Evolutionary conservation across 2,329 filamentous ascomycete species (phyloP).

Genomic region (Emericellopsis atlantica): DNA sequence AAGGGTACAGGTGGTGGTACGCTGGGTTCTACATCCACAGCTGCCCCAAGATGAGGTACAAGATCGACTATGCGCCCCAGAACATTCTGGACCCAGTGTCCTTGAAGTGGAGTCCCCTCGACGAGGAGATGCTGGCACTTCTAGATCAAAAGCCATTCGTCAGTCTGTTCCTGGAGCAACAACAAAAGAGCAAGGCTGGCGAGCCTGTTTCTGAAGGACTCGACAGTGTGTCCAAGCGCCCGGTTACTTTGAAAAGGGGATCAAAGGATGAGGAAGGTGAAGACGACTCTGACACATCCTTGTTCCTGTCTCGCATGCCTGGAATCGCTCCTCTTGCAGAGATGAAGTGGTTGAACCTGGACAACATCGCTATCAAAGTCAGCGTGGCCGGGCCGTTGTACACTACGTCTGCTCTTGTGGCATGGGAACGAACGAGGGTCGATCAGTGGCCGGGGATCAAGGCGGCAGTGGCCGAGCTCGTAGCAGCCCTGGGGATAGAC

Average conservation of each 20-base stretch:
- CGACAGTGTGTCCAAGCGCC: no score
- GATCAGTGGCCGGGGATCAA: constrained; percentile 40
- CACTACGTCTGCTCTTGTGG: constrained; percentile 36
- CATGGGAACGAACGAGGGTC: constrained; percentile 44
- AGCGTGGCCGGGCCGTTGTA: constrained; percentile 23
- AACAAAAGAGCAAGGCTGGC: background rate
- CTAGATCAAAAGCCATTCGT: constrained; percentile 45
- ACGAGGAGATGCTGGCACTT: constrained; percentile 32
- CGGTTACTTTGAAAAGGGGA: no score
- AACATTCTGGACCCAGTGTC: constrained; percentile 59
- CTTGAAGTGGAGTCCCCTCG: constrained; percentile 48
- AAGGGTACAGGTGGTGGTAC: constrained; percentile 66
- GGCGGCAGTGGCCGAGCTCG: constrained; percentile 52
- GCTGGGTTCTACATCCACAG: constrained; percentile 71
- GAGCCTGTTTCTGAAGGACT: background rate
- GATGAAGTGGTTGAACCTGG: constrained; percentile 43
- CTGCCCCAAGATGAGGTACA: constrained; percentile 76
- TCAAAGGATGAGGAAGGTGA: constrained; percentile 9
- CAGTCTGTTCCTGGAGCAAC: constrained; percentile 26
- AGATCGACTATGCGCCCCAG: constrained; percentile 66
- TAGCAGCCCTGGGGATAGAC: constrained; percentile 52
- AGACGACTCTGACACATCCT: constrained; percentile 12
- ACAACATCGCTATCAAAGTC: constrained; percentile 42
- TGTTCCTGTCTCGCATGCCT: constrained; percentile 54
- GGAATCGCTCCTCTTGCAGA: constrained; percentile 46